phyloP scores from a whole-genome alignment of 768 basidiomycete species.

The Dacryopinax primogenitus region DNA sequence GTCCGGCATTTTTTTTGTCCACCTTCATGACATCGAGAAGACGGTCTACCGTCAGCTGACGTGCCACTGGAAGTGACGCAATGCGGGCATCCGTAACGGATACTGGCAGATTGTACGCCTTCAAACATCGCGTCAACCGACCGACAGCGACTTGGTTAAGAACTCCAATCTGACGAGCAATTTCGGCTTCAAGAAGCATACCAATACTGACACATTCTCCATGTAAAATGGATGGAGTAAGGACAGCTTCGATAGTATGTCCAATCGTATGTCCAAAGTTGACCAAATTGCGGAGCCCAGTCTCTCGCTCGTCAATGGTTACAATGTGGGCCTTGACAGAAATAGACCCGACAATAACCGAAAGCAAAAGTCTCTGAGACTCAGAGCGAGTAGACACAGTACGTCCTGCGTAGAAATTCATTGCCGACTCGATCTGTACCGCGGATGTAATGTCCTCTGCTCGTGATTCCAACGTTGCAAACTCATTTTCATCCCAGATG shows the following conservation, averaged over 20 bases:
- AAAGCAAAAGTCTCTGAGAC: conserved; percentile 74
- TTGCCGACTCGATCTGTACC: conserved; percentile 54
- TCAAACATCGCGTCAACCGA: conserved; percentile 71
- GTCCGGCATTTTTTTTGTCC: conserved; percentile 95
- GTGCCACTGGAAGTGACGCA: conserved; percentile 52
- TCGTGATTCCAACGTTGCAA: conserved; percentile 73
- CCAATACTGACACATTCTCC: conserved; percentile 94
- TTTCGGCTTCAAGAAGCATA: conserved; percentile 93
- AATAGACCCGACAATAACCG: conserved; percentile 84
- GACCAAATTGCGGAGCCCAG: conserved; percentile 92
- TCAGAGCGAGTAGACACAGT: conserved; percentile 44
- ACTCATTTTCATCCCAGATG: conserved; percentile 92
- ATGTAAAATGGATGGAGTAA: conserved; percentile 87
- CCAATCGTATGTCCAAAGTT: conserved; percentile 99
- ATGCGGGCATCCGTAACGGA: conserved; percentile 70
- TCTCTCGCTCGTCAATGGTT: conserved; percentile 91
- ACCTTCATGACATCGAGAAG: conserved; percentile 88
- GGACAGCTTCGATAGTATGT: conserved; percentile 92
- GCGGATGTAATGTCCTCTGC: conserved; percentile 73
- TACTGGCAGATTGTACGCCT: conserved; percentile 82
- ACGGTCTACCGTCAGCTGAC: conserved; percentile 60
- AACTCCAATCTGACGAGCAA: conserved; percentile 76
- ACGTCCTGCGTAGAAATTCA: conserved; percentile 33
- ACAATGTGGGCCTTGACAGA: conserved; percentile 95
- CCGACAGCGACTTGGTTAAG: conserved; percentile 88